These are phyloP conservation scores for Colletotrichum musae DNA, from an alignment of 2,329 filamentous ascomycete species.

Conservation along the genomic window DNA sequence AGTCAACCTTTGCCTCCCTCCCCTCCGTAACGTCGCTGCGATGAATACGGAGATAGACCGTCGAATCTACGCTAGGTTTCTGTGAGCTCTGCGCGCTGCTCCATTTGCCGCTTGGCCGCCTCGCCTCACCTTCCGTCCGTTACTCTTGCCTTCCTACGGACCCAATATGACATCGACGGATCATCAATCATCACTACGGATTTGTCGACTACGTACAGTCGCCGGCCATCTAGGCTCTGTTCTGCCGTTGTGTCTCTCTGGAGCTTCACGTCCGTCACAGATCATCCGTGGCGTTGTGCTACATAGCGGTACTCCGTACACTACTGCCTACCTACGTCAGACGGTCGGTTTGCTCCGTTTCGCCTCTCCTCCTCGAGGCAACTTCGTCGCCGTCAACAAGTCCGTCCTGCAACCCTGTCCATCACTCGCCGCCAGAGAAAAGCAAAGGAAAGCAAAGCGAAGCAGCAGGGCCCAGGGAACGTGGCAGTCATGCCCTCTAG, in stretches of 20 bases:
- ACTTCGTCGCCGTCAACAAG: neutral
- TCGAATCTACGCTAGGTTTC: neutral
- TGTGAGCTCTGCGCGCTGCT: neutral
- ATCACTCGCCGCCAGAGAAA: neutral
- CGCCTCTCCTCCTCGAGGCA: conserved; percentile 9
- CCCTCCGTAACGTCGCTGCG: conserved; percentile 2
- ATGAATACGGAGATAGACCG: neutral
- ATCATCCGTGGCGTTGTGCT: neutral
- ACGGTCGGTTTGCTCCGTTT: conserved; percentile 12
- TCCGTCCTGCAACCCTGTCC: conserved; percentile 2
- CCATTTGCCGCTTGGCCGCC: conserved; percentile 8
- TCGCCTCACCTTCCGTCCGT: conserved; percentile 21
- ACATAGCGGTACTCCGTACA: too few relatives aligned
- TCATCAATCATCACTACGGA: conserved; percentile 7
- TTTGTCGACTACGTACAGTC: neutral
- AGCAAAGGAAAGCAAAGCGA: too few relatives aligned
- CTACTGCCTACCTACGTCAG: neutral
- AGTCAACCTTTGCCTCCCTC: neutral
- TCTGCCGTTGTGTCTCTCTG: neutral
- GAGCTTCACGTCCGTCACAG: neutral
- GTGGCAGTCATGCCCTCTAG: conserved; percentile 20
- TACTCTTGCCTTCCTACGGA: conserved; percentile 12
- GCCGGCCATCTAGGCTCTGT: conserved; percentile 3
- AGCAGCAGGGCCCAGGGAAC: conserved; percentile 1
- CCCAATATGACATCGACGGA: conserved; percentile 22